phyloP scores from a whole-genome alignment of 2,329 filamentous ascomycete species.

The Botrytis deweyae region DNA sequence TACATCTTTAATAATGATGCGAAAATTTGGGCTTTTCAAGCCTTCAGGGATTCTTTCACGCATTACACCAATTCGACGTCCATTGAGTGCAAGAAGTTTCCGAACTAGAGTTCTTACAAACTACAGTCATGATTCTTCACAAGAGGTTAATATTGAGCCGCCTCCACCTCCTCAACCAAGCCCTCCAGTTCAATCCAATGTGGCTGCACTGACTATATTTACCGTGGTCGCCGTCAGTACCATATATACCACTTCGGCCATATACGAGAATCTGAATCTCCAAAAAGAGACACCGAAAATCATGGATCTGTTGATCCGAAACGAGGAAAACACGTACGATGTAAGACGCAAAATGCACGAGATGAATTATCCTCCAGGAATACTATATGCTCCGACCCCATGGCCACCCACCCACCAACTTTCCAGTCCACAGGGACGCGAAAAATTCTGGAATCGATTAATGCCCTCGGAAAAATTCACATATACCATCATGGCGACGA shows the following conservation, averaged over 20 bases:
- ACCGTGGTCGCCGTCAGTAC: constrained; percentile 5
- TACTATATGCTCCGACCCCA: neutral
- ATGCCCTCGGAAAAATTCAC: constrained; percentile 7
- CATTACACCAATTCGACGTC: neutral
- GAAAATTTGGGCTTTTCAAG: neutral
- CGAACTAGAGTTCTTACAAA: neutral
- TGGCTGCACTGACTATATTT: constrained; percentile 3
- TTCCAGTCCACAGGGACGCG: neutral
- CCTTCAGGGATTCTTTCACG: neutral
- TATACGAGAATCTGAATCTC: constrained; percentile 8
- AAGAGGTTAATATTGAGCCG: no score
- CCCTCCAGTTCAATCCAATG: neutral
- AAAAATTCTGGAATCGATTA: neutral
- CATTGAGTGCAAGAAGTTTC: neutral
- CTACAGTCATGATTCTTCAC: neutral
- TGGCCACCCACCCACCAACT: constrained; percentile 8
- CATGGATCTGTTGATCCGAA: neutral
- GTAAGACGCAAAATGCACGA: constrained; percentile 8
- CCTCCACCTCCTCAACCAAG: neutral
- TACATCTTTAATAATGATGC: neutral
- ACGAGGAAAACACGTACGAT: neutral
- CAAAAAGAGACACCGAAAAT: constrained; percentile 4
- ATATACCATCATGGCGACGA: neutral
- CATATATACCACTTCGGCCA: neutral
- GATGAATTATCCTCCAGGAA: neutral